Evolutionary conservation across 2,329 filamentous ascomycete genomes (phyloP).

Genomic region (Uncinocarpus reesii): DNA sequence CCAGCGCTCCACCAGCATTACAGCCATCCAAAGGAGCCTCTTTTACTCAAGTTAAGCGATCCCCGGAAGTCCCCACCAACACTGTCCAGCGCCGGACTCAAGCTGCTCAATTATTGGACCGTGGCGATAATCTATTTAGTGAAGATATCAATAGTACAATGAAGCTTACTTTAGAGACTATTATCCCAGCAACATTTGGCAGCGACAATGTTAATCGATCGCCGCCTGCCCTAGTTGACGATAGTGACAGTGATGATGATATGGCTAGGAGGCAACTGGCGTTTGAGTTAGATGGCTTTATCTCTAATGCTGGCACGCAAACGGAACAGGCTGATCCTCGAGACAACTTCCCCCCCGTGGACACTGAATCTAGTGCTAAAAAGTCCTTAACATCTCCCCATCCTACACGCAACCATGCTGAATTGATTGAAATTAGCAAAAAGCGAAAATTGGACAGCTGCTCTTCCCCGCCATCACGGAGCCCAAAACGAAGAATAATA

Average conservation of each 20-base stretch:
- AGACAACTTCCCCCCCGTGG: neutral
- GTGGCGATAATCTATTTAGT: neutral
- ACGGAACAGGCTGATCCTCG: neutral
- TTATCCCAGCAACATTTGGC: conserved; percentile 16
- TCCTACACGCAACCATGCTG: neutral
- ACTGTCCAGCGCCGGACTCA: neutral
- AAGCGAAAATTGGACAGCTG: conserved; percentile 3
- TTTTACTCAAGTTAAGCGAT: conserved; percentile 15
- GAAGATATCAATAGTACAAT: neutral
- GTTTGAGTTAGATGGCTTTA: conserved; percentile 9
- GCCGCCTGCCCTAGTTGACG: neutral
- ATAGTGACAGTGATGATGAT: neutral
- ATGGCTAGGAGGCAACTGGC: conserved; percentile 10
- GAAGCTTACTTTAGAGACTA: conserved; percentile 6
- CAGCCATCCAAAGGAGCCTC: conserved; percentile 6
- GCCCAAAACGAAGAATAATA: neutral
- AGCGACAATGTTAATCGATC: neutral
- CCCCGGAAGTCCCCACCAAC: conserved; percentile 1
- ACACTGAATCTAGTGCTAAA: neutral
- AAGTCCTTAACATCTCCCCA: neutral
- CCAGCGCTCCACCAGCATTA: conserved; percentile 7
- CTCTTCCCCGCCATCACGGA: neutral
- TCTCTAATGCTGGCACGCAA: neutral
- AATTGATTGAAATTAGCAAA: neutral
- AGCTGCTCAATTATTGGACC: neutral